Base-by-base conservation (phyloP, 31 red algal genomes). In the Asparagopsis taxiformis region DNA sequence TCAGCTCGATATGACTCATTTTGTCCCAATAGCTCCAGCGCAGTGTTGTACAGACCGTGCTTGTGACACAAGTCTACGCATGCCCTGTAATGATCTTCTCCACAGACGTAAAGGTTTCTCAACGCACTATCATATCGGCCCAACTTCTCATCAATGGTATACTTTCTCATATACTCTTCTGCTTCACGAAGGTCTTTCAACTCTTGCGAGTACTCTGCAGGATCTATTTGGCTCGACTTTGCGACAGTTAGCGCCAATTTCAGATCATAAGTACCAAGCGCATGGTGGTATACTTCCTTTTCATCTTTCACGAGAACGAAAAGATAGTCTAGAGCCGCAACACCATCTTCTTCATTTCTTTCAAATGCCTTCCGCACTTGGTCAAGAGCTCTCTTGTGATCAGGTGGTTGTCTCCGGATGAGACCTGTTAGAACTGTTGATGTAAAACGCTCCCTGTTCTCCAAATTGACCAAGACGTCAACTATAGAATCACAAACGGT, bases 181-280 rank as follows among this genome's bases (percentile, higher is more conserved):
- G 77, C 36, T 3, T 22, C 39, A 37, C 65, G 33, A 25, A 88
- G 56, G 11, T 37, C 13, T 13, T 70, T 25, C 26, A 88, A 31
- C 51, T 88, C 83, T 28, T 58, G 13, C 3, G 63, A 57, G 35
- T 77, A 88, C 11, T 88, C 83, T 28, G 73, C 83, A 10, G 83
- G 83, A 65, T 88, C 65, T 48, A 88, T 71, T 22, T 77, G 72
- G 29, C 83, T 78, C 15, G 62, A 62, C 62, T 78, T 60, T 2
- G 83, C 83, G 10, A 88, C 72, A 51, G 77, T 66, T 1, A 62
- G 35, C 16, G 83, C 83, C 30, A 88, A 31, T 46, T 76, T 61
- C 55, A 95, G 37, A 36, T 95, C 91, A 53, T 95, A 89, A 33
- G 41, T 67, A 30, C 85, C 91, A 37, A 95, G 74, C 34, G 91